Evolutionary conservation across 768 basidiomycete genomes (phyloP), one percentile per base, ranked within the genome.

Genomic region (Mycena albidolilacea): DNA sequence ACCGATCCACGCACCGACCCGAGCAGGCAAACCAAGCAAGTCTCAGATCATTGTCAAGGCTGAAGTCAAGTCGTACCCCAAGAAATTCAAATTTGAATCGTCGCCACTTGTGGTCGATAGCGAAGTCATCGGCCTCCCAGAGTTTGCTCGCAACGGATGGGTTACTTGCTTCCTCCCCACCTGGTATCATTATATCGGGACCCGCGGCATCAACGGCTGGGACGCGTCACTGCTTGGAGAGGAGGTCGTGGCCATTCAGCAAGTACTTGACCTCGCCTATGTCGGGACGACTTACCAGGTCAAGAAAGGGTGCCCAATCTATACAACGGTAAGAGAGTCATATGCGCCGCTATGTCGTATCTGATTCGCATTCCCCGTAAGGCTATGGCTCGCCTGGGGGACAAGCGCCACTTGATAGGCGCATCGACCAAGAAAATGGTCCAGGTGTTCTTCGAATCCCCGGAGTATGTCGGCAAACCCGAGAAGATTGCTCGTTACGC

Each of bases 331-430:
- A 15, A 12, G 54, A 54, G 3, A 9, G 15, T 21, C 37, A 14
- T 30, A 1, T 43, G 43, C 14, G 1, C 43, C 10, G 8, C 1
- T 3, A 38, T 14, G 35, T 46, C 23, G 21, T 12, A 23, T 23
- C 46, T 64, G 17, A 64, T n/a, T 46, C 5, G 11, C 15, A 8
- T 38, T 39, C 37, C 57, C 15, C 23, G 2, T 44, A 66, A 66
- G 64, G 52, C 64, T 3, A 57, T 66, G 6, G 11, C 39, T 43
- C 64, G 54, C 41, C 39, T 66, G 14, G 38, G 21, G 9, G 64
- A 66, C 52, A 66, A 66, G 39, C 39, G 54, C 17, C 64, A 66
- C 41, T 11, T 55, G 21, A 66, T 57, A 43, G 64, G 64, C 54
- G 10, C 39, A 12, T 5, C 7, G 14, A 66, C 64, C 6, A 4